Percentiles rank a stretch among this genome's conserved stretches.
These are phyloP conservation scores for Fusarium hostae DNA, from an alignment of 2,329 filamentous ascomycete species.

Conservation along the genomic window DNA sequence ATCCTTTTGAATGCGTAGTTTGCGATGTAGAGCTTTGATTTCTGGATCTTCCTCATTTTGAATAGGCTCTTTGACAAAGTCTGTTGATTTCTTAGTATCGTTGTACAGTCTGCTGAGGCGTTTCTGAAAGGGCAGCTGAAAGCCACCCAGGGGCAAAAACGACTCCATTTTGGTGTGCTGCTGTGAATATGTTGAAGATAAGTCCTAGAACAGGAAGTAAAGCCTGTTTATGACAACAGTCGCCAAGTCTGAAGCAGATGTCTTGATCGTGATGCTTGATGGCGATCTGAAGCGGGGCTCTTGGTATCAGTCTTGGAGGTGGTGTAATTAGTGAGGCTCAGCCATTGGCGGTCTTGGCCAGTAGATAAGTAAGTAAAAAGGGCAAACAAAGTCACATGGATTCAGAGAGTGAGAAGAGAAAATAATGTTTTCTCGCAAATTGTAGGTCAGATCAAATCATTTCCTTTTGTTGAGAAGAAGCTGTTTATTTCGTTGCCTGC, in stretches of 20 bases:
- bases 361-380: neutral
- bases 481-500: conserved; percentile 46
- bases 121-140: conserved; percentile 68
- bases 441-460: conserved; percentile 24
- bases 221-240: neutral
- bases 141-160: conserved; percentile 61
- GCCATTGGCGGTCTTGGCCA: conserved; percentile 15
- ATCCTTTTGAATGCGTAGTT: conserved; percentile 83
- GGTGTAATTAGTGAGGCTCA: conserved; percentile 30
- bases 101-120: conserved; percentile 79
- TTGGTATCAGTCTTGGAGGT: neutral
- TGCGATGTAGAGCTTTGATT: conserved; percentile 77
- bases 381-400: conserved; percentile 8
- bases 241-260: conserved; percentile 22
- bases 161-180: conserved; percentile 57
- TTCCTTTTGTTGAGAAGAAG: conserved; percentile 31
- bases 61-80: conserved; percentile 74
- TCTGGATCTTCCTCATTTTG: conserved; percentile 75
- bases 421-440: neutral
- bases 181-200: neutral
- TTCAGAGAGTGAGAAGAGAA: neutral
- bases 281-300: conserved; percentile 33
- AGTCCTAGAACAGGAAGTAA: neutral
- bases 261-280: conserved; percentile 19
- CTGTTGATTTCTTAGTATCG: conserved; percentile 81